Conservation (phyloP, 1,139 yeast species). For the Geotrichum aggregatum region DNA sequence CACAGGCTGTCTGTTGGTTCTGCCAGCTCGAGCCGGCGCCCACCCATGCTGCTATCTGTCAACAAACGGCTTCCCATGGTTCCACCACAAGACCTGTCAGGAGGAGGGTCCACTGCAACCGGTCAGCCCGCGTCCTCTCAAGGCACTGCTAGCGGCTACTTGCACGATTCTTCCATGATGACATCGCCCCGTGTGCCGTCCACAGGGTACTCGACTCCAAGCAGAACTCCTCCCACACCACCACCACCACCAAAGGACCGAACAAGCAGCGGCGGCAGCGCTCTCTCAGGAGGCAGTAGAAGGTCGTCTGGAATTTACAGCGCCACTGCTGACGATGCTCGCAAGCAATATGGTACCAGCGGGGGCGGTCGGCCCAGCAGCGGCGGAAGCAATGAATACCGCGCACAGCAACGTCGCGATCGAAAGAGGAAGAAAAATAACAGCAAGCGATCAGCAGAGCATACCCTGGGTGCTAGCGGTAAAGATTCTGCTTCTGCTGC, state of each 20-base stretch:
- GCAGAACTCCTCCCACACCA: constrained; percentile 13
- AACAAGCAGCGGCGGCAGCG: not conserved
- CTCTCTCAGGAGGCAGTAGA: not conserved
- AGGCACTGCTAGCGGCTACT: not conserved
- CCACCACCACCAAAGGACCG: not conserved
- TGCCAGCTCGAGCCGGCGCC: constrained; percentile 1
- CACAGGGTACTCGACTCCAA: constrained; percentile 9
- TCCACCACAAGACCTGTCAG: constrained; percentile 11
- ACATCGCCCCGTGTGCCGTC: constrained; percentile 1
- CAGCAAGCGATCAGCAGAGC: too few relatives aligned
- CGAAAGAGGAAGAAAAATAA: too few relatives aligned
- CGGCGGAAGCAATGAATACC: too few relatives aligned
- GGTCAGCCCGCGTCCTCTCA: not conserved
- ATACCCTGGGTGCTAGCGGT: too few relatives aligned
- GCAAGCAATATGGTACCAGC: too few relatives aligned
- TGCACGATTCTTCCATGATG: not conserved
- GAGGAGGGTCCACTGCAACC: too few relatives aligned
- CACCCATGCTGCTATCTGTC: constrained; percentile 11
- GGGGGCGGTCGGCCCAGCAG: too few relatives aligned
- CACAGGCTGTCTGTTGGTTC: constrained; percentile 16
- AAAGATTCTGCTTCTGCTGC: too few relatives aligned
- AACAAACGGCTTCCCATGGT: constrained; percentile 15
- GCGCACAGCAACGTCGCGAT: too few relatives aligned
- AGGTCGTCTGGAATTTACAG: not conserved
- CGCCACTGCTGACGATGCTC: too few relatives aligned